Evolutionary conservation across 306 rosid genomes (phyloP).

Genomic region (Cotoneaster glaucophyllus): DNA sequence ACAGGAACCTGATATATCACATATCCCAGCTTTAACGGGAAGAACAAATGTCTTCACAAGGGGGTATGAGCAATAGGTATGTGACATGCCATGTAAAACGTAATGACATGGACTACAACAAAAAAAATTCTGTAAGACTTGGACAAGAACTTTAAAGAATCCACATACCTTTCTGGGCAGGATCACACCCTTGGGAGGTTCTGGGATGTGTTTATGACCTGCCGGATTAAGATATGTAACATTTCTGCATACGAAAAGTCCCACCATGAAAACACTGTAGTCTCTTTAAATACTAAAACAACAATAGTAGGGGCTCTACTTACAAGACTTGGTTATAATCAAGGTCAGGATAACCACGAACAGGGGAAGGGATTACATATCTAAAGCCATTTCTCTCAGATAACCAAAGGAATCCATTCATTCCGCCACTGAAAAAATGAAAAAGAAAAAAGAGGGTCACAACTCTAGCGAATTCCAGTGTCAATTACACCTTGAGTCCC

Average conservation of each 20-base stretch:
- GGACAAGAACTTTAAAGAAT: slow-evolving; percentile 2
- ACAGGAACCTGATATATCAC: neutral
- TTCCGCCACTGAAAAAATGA: slow-evolving; percentile 61
- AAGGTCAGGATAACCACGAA: slow-evolving; percentile 59
- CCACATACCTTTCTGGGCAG: slow-evolving; percentile 68
- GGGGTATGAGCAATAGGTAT: neutral
- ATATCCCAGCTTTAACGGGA: neutral
- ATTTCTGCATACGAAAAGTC: slow-evolving; percentile 53
- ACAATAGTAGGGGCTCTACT: slow-evolving; percentile 29
- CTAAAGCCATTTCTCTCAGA: slow-evolving; percentile 62
- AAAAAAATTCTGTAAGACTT: neutral
- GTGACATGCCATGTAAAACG: neutral
- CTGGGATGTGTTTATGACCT: slow-evolving; percentile 56
- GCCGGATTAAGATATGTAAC: slow-evolving; percentile 57
- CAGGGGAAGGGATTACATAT: slow-evolving; percentile 52
- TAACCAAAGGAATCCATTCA: slow-evolving; percentile 79
- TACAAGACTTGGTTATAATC: slow-evolving; percentile 69
- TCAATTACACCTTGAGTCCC: neutral
- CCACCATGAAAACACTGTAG: slow-evolving; percentile 19
- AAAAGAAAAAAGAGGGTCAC: neutral
- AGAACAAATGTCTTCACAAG: neutral
- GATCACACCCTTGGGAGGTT: slow-evolving; percentile 61
- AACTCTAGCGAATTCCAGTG: neutral
- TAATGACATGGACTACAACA: neutral
- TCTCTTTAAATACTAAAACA: slow-evolving; percentile 17